Evolutionary conservation across 306 rosid species (phyloP), one percentile per base, ranked within the genome.

Genomic region (Quercus alba): DNA sequence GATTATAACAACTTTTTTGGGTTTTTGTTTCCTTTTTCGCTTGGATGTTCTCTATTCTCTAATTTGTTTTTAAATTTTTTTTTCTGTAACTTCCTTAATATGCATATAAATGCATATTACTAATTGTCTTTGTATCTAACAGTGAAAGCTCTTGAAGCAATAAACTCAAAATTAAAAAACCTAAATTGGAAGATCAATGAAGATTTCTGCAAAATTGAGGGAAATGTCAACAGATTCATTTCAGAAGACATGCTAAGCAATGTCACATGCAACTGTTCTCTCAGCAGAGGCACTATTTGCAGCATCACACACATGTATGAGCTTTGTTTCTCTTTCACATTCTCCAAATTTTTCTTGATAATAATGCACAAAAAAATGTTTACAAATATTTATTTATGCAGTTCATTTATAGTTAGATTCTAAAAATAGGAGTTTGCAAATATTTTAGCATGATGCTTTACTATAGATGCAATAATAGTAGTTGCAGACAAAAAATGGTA

Each of bases 191-290:
- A 64, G 10, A 78, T 89, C 25, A 80, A 80, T 26, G 59, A 70
- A 26, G 68, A 66, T 76, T 88, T 91, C 9, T 93, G 96, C 76
- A 79, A 9, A 3, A 74, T 10, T 0, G 77, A 41, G 4, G 56
- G 19, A 66, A 85, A 84, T 33, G 84, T 93, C 12, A 28, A 20
- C 13, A 75, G 31, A n/a, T 20, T 5, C 18, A 0, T 2, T 1
- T 26, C 25, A 1, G n/a, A 1, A 3, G 58, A 26, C 5, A 14
- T 61, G 1, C 6, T 44, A 0, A 85, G 87, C 70, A 88, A 82
- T 75, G 86, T 91, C 57, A 88, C 82, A 0, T 93, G 97, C 73
- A 7, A 84, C 72, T 93, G 97, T 78, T 7, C 89, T 73, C 62
- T 76, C 35, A 23, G 55, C 70, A 15, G 10, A 59, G 11, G 49